Percentiles rank a stretch among this genome's conserved stretches.
These are phyloP conservation scores for Flueggea neowawraea DNA, from an alignment of 441 rosid species.

Conservation along the genomic window DNA sequence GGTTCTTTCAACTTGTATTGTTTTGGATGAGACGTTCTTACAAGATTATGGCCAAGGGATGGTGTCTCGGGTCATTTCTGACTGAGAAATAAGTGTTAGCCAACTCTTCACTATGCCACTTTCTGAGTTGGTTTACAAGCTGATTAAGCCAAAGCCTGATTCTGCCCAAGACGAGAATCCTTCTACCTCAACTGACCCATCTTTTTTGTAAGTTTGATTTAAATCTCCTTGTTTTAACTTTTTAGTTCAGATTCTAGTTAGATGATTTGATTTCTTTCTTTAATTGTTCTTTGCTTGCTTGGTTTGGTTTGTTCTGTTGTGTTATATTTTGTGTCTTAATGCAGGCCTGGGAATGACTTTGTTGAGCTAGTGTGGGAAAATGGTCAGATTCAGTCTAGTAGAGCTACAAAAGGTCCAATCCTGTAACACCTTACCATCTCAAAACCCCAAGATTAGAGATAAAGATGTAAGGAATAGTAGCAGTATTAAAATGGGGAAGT, in stretches of 20 bases:
- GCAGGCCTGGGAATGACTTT: constrained; percentile 68
- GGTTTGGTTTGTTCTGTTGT: background rate
- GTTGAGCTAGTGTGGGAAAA: constrained; percentile 79
- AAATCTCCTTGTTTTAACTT: background rate
- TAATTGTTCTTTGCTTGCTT: constrained; percentile 4
- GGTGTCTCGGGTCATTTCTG: constrained; percentile 6
- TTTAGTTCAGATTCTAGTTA: background rate
- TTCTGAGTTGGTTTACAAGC: constrained; percentile 60
- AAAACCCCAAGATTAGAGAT: constrained; percentile 29
- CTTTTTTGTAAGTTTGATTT: constrained; percentile 37
- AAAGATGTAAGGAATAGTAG: constrained; percentile 33
- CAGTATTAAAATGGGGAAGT: constrained; percentile 22
- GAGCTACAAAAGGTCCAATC: constrained; percentile 34
- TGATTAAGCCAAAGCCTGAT: constrained; percentile 47
- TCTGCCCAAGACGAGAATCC: constrained; percentile 48
- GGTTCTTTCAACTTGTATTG: no score
- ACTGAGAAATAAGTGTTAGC: constrained; percentile 11
- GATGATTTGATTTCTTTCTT: background rate
- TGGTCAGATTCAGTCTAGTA: constrained; percentile 72
- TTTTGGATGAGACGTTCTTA: background rate
- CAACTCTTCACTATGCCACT: constrained; percentile 56
- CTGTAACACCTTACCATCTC: constrained; percentile 22
- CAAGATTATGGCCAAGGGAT: constrained; percentile 18
- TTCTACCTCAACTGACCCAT: constrained; percentile 35
- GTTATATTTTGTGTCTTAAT: constrained; percentile 5